Evolutionary conservation across 805 yeast genomes (phyloP), one percentile per base, ranked within the genome.

Genomic region (Blastobotrys attinorum): DNA sequence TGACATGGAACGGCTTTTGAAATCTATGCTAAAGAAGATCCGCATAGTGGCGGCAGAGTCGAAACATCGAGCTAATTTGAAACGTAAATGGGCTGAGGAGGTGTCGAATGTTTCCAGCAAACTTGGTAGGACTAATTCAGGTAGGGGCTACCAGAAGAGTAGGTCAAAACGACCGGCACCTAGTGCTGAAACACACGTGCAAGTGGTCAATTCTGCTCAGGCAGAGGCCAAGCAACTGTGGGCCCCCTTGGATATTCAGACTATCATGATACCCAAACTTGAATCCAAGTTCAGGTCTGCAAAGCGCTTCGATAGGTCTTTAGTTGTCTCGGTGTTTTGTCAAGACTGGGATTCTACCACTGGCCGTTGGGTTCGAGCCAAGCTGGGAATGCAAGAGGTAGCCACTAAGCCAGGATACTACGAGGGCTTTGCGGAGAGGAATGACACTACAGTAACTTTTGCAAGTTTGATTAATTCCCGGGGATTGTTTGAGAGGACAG

Each of bases 321-420:
- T 67, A n/a, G 63, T 62, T 22, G 59, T 73, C 37, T 54, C 72
- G 25, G 56, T 76, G 3, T 61, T 73, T 31, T 72, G 71, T 8
- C 71, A 71, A 36, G 65, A 75, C 47, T 77, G 82, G 81, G 49
- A 58, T 2, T 51, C 61, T 2, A 23, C 62, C 3, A 64, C 68
- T 40, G 72, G 78, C 1, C 66, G 64, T 40, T 77, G 82, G 82
- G 57, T 76, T 36, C 65, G 65, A 17, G 59, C 63, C 15, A 75
- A 75, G 52, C 58, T 77, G 7, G 51, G 60, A 3, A 56, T 78
- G 22, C 56, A 54, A 34, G 11, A 25, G 11, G 10, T 8, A 11
- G 7, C 29, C 29, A 25, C 29, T 25, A 8, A 67, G 48, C 29
- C 62, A 53, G 10, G 35, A n/a, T 43, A 31, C 2, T 53, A 52